Percentiles rank a stretch among this genome's conserved stretches.
Conservation (phyloP, 495 filamentous ascomycete species). For the Penicillium desertorum region DNA sequence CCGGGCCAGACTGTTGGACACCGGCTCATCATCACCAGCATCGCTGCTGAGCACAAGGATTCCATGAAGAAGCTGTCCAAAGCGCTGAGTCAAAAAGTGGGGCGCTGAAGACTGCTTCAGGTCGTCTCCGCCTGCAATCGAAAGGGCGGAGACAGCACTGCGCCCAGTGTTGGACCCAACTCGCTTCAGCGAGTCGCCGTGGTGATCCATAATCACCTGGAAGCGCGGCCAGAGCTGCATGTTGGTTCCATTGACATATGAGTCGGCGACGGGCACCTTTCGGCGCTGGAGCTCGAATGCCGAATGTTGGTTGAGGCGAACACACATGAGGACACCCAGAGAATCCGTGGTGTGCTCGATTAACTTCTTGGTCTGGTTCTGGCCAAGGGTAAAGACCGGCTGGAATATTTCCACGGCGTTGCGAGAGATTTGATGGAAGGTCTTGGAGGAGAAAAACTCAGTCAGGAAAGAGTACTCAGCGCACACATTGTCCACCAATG, state of each 20-base stretch:
- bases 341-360: slow-evolving; percentile 76
- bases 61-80: slow-evolving; percentile 84
- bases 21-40: slow-evolving; percentile 89
- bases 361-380: slow-evolving; percentile 71
- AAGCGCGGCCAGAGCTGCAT: slow-evolving; percentile 98
- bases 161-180: slow-evolving; percentile 53
- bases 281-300: slow-evolving; percentile 91
- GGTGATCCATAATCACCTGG: slow-evolving; percentile 89
- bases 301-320: slow-evolving; percentile 89
- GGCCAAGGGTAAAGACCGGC: slow-evolving; percentile 78
- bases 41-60: slow-evolving; percentile 80
- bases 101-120: slow-evolving; percentile 78
- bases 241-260: slow-evolving; percentile 88
- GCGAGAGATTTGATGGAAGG: slow-evolving; percentile 56
- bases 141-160: slow-evolving; percentile 53
- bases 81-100: slow-evolving; percentile 86
- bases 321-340: slow-evolving; percentile 81
- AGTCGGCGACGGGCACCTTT: slow-evolving; percentile 82
- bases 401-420: slow-evolving; percentile 81
- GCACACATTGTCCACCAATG: slow-evolving; percentile 89
- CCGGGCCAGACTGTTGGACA: slow-evolving; percentile 72
- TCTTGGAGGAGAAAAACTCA: slow-evolving; percentile 74
- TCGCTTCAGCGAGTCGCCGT: slow-evolving; percentile 77
- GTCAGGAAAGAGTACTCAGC: slow-evolving; percentile 93
- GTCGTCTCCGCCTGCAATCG: slow-evolving; percentile 56